A percentile compares a stretch with the other conserved stretches of the same genome.
Evolutionary conservation across 2,329 filamentous ascomycete species (phyloP).

Genomic region (Mariannaea sp.): DNA sequence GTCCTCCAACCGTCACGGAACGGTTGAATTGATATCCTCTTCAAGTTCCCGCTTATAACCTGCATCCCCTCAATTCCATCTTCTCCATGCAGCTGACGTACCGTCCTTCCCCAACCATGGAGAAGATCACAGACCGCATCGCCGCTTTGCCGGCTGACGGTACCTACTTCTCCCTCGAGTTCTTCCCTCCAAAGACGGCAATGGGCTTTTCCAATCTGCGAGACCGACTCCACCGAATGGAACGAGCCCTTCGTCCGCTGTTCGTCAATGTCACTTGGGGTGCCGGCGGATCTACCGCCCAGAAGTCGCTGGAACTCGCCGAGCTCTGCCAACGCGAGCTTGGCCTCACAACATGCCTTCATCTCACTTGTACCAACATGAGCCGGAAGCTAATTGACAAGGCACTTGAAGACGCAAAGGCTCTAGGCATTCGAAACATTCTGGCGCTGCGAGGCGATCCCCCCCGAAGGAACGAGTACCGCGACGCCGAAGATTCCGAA

Average conservation of each 20-base stretch:
- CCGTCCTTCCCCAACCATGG: conserved; percentile 54
- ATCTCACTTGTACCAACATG: conserved; percentile 99
- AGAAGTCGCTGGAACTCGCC: conserved; percentile 90
- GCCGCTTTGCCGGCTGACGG: conserved; percentile 81
- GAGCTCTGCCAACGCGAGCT: conserved; percentile 94
- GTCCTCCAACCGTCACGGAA: conserved; percentile 2
- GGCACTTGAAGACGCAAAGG: conserved; percentile 88
- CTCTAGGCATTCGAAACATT: conserved; percentile 89
- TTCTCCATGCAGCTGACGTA: conserved; percentile 8
- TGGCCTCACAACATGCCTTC: conserved; percentile 90
- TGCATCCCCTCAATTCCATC: background rate
- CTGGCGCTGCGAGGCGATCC: conserved; percentile 90
- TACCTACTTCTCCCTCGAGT: conserved; percentile 95
- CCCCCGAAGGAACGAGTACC: conserved; percentile 86
- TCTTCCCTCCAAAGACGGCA: conserved; percentile 96
- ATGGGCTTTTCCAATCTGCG: conserved; percentile 96
- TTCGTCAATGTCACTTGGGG: conserved; percentile 99
- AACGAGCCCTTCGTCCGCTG: conserved; percentile 83
- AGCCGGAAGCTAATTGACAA: conserved; percentile 83
- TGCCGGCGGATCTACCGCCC: conserved; percentile 88
- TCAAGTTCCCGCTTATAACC: background rate
- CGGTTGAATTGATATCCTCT: background rate
- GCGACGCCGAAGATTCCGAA: conserved; percentile 60
- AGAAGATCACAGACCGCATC: conserved; percentile 95
- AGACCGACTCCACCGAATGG: conserved; percentile 92